Percentiles rank a stretch among this genome's conserved stretches.
phyloP scores from a whole-genome alignment of 108 stramenopile genomes.

The Mayamaea pseudoterrestris region DNA sequence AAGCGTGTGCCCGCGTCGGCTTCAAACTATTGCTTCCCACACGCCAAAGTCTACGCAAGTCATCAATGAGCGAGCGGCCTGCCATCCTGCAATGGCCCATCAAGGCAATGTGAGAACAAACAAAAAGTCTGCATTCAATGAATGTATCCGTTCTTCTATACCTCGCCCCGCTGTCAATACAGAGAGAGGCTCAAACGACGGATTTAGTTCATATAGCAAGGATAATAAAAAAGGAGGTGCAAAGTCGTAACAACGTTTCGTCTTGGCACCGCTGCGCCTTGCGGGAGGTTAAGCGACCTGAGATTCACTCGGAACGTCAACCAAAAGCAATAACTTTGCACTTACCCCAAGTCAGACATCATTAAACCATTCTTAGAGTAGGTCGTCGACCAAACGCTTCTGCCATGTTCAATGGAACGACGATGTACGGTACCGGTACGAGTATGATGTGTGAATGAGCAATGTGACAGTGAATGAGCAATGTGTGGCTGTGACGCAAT shows the following conservation, averaged over 20 bases:
- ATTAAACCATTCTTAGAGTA: no score
- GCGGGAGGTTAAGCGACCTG: background rate
- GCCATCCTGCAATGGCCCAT: background rate
- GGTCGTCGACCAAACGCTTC: no score
- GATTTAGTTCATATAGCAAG: slow-evolving; percentile 4
- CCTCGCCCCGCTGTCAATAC: background rate
- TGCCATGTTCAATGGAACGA: no score
- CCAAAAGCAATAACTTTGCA: no score
- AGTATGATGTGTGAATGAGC: no score
- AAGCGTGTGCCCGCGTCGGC: background rate
- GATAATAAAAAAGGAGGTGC: slow-evolving; percentile 6
- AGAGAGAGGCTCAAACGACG: slow-evolving; percentile 4
- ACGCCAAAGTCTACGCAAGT: background rate
- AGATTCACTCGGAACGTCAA: no score
- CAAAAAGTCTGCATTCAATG: background rate
- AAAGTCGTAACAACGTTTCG: slow-evolving; percentile 1
- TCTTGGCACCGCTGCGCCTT: slow-evolving; percentile 17
- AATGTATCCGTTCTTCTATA: no score
- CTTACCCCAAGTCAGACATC: no score
- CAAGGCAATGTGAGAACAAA: background rate
- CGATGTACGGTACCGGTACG: no score
- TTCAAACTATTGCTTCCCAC: background rate
- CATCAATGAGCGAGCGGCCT: background rate
- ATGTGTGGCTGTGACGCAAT: no score
- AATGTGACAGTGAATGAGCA: no score